Percentiles rank a stretch among this genome's conserved stretches.
Conservation (phyloP, 2,329 filamentous ascomycete species). For the Cladosporium halotolerans region DNA sequence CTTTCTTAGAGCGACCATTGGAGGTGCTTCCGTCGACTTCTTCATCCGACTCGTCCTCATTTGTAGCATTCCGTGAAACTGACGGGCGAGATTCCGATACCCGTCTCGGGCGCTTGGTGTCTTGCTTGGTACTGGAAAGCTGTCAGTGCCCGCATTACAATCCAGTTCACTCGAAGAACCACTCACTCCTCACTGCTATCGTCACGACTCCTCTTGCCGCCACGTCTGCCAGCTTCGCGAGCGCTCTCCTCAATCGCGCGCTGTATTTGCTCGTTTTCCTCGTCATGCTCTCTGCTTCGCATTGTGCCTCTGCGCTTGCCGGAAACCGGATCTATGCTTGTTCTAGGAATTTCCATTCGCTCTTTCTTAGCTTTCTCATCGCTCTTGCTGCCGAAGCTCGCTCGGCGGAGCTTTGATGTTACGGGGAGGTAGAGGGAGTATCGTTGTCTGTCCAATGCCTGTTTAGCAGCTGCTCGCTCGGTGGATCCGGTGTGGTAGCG, state of each 20-base stretch:
- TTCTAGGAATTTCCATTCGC: conserved; percentile 48
- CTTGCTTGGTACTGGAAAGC: conserved; percentile 57
- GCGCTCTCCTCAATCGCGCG: conserved; percentile 94
- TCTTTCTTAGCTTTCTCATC: conserved; percentile 50
- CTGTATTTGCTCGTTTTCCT: conserved; percentile 84
- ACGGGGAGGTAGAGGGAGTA: conserved; percentile 60
- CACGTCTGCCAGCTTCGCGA: conserved; percentile 60
- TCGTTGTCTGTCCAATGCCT: conserved; percentile 44
- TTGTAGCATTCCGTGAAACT: conserved; percentile 39
- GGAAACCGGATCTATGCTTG: conserved; percentile 50
- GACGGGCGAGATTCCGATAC: conserved; percentile 61
- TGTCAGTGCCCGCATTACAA: conserved; percentile 51
- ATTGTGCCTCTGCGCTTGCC: conserved; percentile 90
- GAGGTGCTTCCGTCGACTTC: conserved; percentile 35
- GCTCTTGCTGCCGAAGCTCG: conserved; percentile 58
- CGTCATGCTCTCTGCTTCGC: conserved; percentile 94
- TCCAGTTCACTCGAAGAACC: conserved; percentile 64
- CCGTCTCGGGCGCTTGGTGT: conserved; percentile 76
- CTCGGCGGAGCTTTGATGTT: conserved; percentile 48
- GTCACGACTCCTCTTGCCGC: conserved; percentile 77
- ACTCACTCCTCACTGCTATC: conserved; percentile 93
- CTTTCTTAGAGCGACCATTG: conserved; percentile 33
- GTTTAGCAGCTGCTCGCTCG: conserved; percentile 24
- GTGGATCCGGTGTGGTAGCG: conserved; percentile 22
- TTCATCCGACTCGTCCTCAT: conserved; percentile 66